Evolutionary conservation across 1,284 basidiomycete species (phyloP), one percentile per base, ranked within the genome.

Genomic region (Irpex sp.): DNA sequence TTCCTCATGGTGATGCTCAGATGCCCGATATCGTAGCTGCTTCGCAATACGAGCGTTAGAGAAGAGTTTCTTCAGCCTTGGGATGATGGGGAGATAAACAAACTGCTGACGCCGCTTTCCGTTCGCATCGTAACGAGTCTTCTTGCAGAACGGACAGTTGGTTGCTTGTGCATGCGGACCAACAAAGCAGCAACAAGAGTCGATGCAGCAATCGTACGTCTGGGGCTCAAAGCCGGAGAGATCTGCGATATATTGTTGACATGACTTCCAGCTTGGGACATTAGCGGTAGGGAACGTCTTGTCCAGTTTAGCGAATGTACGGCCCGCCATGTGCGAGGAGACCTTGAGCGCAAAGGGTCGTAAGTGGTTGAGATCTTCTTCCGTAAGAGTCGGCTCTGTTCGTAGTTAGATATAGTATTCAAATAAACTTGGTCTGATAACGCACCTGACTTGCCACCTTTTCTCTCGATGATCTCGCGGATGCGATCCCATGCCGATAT

Each of bases 131-230:
- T 72, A 78, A 15, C 77, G 78, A 10, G 74, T 43, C 66, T 77
- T 72, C 0, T 77, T 64, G 72, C 85, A 86, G 67, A 80, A 73
- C 0, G 82, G 82, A 68, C 85, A 86, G 15, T n/a, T 4, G 0
- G 69, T 43, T 1, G 77, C 71, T 2, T 75, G 69, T 0, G 71
- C 74, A 71, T 80, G 76, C 0, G 75, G 71, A 0, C 82, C 82
- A 9, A 76, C 72, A 72, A 76, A 86, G 56, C 77, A 80, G 64
- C 74, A 74, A 69, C 85, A 86, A 0, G 81, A 82, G n/a, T 81
- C 77, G 18, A 77, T 18, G 62, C 85, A 86, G 72, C 84, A 86
- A 72, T 85, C 72, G 67, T 83, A 84, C 0, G 43, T 45, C 4
- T 74, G 72, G 0, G 81, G 81, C n/a, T 78, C 67, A 54, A 83